Evolutionary conservation across 805 yeast species (phyloP), one percentile per base, ranked within the genome.

Genomic region (Yamadazyma akitaensis): DNA sequence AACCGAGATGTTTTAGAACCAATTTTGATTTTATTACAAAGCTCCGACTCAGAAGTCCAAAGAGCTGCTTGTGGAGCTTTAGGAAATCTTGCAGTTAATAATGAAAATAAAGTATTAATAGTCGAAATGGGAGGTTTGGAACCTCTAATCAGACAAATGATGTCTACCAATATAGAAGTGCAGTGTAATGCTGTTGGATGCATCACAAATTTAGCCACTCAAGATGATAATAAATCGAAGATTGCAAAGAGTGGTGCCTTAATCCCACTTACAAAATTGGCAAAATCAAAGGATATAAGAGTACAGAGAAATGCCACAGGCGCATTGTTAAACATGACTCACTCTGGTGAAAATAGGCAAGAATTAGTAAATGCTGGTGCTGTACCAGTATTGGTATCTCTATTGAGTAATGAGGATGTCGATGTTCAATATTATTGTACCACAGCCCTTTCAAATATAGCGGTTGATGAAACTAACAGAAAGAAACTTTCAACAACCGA

Each of bases 111-210:
- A 65, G 79, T 87, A 14, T 75, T 94, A 43, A 92, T 94, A 50
- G 98, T 95, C 14, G 96, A 92, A 60, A 89, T 94, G 97, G 98
- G 98, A 25, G 99, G 98, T 2, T 78, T 94, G 48, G 96, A 91
- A 53, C 98, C 98, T 5, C 79, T 94, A 39, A 94, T 94, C 58
- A 84, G 95, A 65, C 99, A 94, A 70, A 94, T 94, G 99, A 85
- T 89, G 85, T 85, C 96, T 36, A 81, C 94, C 46, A 94, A 94
- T 61, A 96, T 94, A 48, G 99, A 94, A 67, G 98, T 94, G 34
- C 99, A 94, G 70, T 94, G 99, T 68, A 94, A 94, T 63, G 99
- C 99, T 2, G 99, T 94, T 47, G 99, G 99, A 14, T 94, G 99
- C 65, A 91, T 94, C 61, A 94, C 99, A 32, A 94, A 94, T 63